Conservation (phyloP, 129 eudicot species). For the Gnaphalium uliginosum region DNA sequence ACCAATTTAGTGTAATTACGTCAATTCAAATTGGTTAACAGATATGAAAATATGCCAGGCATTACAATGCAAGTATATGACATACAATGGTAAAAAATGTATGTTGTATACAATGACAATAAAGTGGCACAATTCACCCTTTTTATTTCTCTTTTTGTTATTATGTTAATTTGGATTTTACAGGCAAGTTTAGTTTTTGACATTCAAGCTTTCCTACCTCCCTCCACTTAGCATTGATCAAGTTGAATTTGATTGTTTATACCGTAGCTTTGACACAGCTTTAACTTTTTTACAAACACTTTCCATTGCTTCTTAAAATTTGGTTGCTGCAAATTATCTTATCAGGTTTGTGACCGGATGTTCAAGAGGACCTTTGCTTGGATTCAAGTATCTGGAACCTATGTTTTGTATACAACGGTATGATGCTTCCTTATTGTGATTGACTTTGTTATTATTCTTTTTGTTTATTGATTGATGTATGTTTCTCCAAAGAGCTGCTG, state of each 20-base stretch:
- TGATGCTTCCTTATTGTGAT: background rate
- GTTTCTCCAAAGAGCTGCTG: constrained; percentile 63
- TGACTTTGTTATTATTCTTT: background rate
- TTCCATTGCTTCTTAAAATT: background rate
- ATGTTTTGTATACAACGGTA: constrained; percentile 91
- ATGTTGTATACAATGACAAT: background rate
- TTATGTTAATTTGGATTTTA: background rate
- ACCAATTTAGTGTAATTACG: background rate
- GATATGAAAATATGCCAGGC: no score
- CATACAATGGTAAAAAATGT: background rate
- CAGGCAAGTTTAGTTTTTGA: background rate
- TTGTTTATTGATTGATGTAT: constrained; percentile 8
- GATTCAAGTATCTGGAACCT: constrained; percentile 92
- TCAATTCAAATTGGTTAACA: background rate
- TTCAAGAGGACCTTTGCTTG: constrained; percentile 97
- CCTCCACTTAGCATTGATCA: background rate
- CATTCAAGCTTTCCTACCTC: constrained; percentile 7
- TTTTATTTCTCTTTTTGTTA: background rate
- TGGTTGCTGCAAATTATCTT: background rate
- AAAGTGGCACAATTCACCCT: background rate
- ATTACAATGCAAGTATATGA: background rate
- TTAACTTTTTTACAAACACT: constrained; percentile 3
- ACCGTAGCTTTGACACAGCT: background rate
- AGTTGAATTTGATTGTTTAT: background rate
- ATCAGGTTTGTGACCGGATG: constrained; percentile 94